A percentile compares a stretch with the other conserved stretches of the same genome.
phyloP scores from a whole-genome alignment of 306 rosid species.

The Fragaria nilgerrensis region DNA sequence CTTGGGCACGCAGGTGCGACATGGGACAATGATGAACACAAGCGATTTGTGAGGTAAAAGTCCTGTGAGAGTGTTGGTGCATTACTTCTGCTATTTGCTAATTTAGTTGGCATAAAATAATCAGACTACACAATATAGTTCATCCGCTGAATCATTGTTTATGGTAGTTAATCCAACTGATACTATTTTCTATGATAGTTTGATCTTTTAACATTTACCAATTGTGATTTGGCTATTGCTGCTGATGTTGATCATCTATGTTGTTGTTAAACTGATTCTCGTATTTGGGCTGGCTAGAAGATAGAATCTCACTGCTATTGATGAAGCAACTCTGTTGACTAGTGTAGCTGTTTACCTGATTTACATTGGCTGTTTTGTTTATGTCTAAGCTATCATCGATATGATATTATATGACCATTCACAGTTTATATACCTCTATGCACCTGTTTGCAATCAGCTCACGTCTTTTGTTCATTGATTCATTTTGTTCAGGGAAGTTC shows the following conservation, averaged over 20 bases:
- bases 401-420: neutral
- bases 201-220: neutral
- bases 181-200: neutral
- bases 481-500: slow-evolving; percentile 70
- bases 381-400: neutral
- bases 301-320: neutral
- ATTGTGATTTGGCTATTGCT: neutral
- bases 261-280: neutral
- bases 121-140: neutral
- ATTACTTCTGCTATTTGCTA: neutral
- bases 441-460: neutral
- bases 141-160: neutral
- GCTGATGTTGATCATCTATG: neutral
- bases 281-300: neutral
- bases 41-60: slow-evolving; percentile 83
- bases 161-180: too few relatives aligned
- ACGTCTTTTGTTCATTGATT: slow-evolving; percentile 6
- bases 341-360: neutral
- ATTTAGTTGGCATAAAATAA: neutral
- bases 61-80: neutral
- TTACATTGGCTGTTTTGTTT: neutral
- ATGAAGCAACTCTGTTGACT: neutral
- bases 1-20: slow-evolving; percentile 55
- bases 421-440: neutral
- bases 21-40: slow-evolving; percentile 59